Evolutionary conservation across 2,329 filamentous ascomycete species (phyloP).

Genomic region (Cryphonectria parasitica): DNA sequence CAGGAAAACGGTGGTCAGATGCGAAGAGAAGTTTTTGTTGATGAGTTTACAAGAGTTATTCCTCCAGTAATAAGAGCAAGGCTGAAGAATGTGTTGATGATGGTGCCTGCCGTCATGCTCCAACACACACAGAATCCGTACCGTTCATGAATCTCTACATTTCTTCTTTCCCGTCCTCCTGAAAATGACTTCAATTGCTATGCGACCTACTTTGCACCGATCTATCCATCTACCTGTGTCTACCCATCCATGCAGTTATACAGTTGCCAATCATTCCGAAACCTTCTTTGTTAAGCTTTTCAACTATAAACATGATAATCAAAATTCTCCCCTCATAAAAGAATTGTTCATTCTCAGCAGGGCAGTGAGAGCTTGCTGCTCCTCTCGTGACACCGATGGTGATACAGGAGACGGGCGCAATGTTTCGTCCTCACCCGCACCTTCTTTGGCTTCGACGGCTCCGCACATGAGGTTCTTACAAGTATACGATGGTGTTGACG

Average conservation of each 20-base stretch:
- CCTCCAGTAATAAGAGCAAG: conserved; percentile 26
- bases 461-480: not conserved
- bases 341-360: conserved; percentile 23
- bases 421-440: not conserved
- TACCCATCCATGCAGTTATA: not conserved
- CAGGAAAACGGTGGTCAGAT: conserved; percentile 10
- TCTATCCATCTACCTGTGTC: not conserved
- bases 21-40: conserved; percentile 9
- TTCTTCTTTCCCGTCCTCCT: not conserved
- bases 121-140: not conserved
- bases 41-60: conserved; percentile 13
- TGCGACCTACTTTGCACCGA: not conserved
- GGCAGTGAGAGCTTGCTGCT: conserved; percentile 3
- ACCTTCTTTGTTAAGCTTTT: not conserved
- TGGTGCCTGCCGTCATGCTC: conserved; percentile 14
- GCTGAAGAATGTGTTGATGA: conserved; percentile 10
- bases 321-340: conserved; percentile 24
- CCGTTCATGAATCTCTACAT: not conserved
- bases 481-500: not conserved
- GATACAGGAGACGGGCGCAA: not conserved
- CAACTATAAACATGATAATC: not conserved
- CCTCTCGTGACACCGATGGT: not conserved
- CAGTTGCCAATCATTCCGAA: not conserved
- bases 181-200: not conserved
- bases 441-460: not conserved